Evolutionary conservation across 1,284 basidiomycete genomes (phyloP).

Genomic region (Sanguinoderma infundibulare): DNA sequence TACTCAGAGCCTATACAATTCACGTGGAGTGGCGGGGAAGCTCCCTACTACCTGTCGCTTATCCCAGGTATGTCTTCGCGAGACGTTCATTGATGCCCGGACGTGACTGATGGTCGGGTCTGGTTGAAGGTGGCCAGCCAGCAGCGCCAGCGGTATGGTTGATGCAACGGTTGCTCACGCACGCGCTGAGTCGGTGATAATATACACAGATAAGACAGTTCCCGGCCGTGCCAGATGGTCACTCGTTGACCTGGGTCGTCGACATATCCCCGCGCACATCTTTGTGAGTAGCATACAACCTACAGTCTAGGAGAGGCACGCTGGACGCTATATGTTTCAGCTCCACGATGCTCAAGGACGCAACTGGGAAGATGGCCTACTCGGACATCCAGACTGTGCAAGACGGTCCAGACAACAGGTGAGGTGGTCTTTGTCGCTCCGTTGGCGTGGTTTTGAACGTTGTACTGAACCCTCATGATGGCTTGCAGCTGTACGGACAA

Average conservation of each 20-base stretch:
- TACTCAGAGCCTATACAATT: slow-evolving; percentile 60
- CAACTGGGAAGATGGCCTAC: slow-evolving; percentile 58
- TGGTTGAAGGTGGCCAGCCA: slow-evolving; percentile 55
- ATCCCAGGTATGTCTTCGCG: slow-evolving; percentile 52
- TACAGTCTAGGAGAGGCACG: neutral
- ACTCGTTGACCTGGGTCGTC: slow-evolving; percentile 63
- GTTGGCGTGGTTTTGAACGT: neutral
- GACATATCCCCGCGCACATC: slow-evolving; percentile 54
- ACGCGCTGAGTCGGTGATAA: neutral
- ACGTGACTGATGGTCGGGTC: neutral
- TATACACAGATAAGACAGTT: slow-evolving; percentile 56
- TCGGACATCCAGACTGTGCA: slow-evolving; percentile 58
- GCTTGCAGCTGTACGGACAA: slow-evolving; percentile 33
- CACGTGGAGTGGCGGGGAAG: slow-evolving; percentile 55
- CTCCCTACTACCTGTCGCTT: slow-evolving; percentile 70
- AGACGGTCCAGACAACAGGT: slow-evolving; percentile 46
- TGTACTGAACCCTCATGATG: neutral
- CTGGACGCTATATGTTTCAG: slow-evolving; percentile 38
- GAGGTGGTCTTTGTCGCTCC: neutral
- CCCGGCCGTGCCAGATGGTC: slow-evolving; percentile 48
- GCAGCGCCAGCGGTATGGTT: slow-evolving; percentile 53
- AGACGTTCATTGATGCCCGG: neutral
- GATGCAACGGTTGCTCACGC: no score
- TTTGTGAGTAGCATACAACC: slow-evolving; percentile 51
- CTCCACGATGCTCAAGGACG: slow-evolving; percentile 60